Evolutionary conservation across 2,329 filamentous ascomycete genomes (phyloP).

Genomic region (Sporothrix variecibatus): DNA sequence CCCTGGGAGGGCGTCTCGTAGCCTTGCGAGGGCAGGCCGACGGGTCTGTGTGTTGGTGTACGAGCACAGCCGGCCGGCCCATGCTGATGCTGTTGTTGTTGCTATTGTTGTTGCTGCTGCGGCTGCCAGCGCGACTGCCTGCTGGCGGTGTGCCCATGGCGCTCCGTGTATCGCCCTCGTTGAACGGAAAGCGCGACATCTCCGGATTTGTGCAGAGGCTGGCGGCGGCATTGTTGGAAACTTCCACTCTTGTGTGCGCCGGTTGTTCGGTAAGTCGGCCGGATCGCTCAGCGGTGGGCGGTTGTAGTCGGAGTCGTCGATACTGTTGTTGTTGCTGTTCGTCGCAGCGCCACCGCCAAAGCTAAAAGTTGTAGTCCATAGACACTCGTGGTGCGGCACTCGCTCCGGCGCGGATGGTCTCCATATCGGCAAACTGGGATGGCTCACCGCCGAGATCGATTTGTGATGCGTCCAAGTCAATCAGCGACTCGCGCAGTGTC

Average conservation of each 20-base stretch:
- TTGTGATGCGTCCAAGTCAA: conserved; percentile 61
- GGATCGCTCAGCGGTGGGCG: conserved; percentile 60
- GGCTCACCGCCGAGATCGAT: conserved; percentile 48
- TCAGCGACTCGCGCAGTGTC: conserved; percentile 62
- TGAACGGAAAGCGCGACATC: conserved; percentile 48
- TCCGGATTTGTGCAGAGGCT: conserved; percentile 53
- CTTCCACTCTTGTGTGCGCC: conserved; percentile 53
- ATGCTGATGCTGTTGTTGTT: conserved; percentile 17
- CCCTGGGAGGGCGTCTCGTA: conserved; percentile 44
- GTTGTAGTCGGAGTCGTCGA: conserved; percentile 48
- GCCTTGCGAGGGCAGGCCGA: conserved; percentile 41
- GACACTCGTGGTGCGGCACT: conserved; percentile 47
- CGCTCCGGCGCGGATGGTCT: conserved; percentile 54
- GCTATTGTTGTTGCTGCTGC: conserved; percentile 9
- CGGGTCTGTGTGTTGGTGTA: conserved; percentile 53
- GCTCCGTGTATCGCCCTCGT: conserved; percentile 33
- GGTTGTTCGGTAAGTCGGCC: conserved; percentile 49
- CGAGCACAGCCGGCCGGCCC: conserved; percentile 31
- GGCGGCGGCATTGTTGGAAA: conserved; percentile 52
- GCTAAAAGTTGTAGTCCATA: conserved; percentile 54
- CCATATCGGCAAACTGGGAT: conserved; percentile 63
- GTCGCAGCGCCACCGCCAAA: conserved; percentile 43
- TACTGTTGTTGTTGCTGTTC: not conserved
- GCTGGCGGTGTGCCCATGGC: conserved; percentile 22
- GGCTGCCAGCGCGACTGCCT: conserved; percentile 19